Evolutionary conservation across 1,284 basidiomycete genomes (phyloP).

Genomic region (Exobasidium cylindrosporum): DNA sequence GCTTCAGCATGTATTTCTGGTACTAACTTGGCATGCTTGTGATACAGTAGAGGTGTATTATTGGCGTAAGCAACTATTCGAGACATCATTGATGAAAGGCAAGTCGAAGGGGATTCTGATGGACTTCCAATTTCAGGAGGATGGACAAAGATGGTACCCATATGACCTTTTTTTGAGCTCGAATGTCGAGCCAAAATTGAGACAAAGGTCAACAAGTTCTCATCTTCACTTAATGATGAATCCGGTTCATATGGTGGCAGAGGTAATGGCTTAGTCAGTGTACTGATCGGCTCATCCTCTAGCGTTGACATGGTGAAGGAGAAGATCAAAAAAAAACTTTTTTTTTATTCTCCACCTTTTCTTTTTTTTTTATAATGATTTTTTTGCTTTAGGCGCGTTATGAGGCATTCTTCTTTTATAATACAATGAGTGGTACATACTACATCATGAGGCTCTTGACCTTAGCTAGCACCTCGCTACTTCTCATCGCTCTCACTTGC

Average conservation of each 20-base stretch:
- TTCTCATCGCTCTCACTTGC: constrained; percentile 1
- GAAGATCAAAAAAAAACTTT: background rate
- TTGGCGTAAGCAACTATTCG: constrained; percentile 28
- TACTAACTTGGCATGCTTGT: constrained; percentile 4
- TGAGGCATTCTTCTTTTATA: background rate
- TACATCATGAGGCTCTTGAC: background rate
- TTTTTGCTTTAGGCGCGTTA: background rate
- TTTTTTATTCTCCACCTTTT: background rate
- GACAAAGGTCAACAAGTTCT: constrained; percentile 21
- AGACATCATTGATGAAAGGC: background rate
- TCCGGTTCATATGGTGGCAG: constrained; percentile 17
- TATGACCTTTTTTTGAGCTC: constrained; percentile 18
- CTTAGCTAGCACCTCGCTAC: background rate
- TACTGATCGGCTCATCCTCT: constrained; percentile 8
- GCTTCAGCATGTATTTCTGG: constrained; percentile 43
- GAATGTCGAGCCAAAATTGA: constrained; percentile 18
- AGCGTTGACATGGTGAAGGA: background rate
- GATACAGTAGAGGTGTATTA: constrained; percentile 25
- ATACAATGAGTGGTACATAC: too few relatives aligned
- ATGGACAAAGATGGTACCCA: constrained; percentile 18
- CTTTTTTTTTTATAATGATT: background rate
- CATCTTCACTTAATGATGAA: constrained; percentile 17
- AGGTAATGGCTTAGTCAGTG: background rate
- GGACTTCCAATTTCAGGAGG: constrained; percentile 10
- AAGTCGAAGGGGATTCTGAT: background rate